Base-by-base conservation (phyloP, 2,329 filamentous ascomycete genomes). In the Fusarium ambrosium region DNA sequence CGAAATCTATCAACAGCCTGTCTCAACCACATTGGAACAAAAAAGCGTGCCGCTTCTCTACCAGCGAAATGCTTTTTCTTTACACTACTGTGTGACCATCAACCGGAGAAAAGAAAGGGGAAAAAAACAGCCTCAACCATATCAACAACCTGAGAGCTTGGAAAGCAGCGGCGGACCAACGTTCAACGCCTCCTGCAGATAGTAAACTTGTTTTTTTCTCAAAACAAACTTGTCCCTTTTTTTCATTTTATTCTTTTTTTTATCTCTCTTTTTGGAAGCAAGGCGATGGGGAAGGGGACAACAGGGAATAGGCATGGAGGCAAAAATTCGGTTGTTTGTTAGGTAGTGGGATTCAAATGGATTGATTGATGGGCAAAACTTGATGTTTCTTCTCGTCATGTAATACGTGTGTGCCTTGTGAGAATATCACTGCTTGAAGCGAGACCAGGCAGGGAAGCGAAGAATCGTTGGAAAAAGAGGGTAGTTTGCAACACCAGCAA, bases 261-360 rank as follows among this genome's bases (percentile, higher is more conserved):
- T 20, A 34, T 36, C 13, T 67, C 51, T 70, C 32, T 69, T 62
- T 69, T 74, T 72, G 75, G 75, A 76, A 77, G 75, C 75, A 77
- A 72, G 76, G 76, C 76, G 76, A 78, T 78, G 76, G 72, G 72
- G 58, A 39, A 36, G 56, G 69, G 56, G 34, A 55, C 51, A 70
- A 64, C 69, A 70, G 72, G 72, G 69, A 74, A 74, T 64, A 73
- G 76, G 76, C 76, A 78, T 72, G 72, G 76, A 48, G 76, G 74
- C 70, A 74, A 64, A 78, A 64, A 78, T 66, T 76, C 72, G 74
- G 76, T 73, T 58, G 70, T 68, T 65, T 56, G 66, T 71, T 78
- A 78, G 74, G 67, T 75, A 77, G 70, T 76, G 72, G 74, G 73
- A 32, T 73, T 75, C 73, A 76, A 77, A 70, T 77, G 74, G 67